Conservation (phyloP, 495 filamentous ascomycete species). For the Penicillium ucsense region DNA sequence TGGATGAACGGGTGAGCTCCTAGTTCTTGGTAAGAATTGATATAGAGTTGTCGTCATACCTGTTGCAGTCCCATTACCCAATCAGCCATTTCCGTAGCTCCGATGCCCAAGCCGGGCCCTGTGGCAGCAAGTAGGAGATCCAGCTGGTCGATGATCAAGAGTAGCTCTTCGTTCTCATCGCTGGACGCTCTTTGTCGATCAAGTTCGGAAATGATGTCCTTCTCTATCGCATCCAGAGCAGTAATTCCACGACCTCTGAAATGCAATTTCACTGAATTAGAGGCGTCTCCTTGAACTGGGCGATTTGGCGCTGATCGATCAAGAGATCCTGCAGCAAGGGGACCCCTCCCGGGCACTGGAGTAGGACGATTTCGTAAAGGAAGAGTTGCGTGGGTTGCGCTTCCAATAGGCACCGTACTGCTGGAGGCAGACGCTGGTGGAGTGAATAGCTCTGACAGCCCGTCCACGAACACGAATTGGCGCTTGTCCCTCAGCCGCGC, state of each 20-base stretch:
- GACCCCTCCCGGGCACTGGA: slow-evolving; percentile 19
- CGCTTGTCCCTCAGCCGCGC: slow-evolving; percentile 45
- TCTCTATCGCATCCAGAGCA: slow-evolving; percentile 28
- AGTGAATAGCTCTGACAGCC: slow-evolving; percentile 50
- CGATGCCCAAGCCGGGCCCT: slow-evolving; percentile 26
- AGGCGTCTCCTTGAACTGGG: slow-evolving; percentile 10
- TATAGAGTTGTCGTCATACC: slow-evolving; percentile 14
- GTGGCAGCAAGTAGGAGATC: slow-evolving; percentile 41
- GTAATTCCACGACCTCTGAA: slow-evolving; percentile 24
- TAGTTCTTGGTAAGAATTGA: neutral
- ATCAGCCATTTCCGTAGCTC: slow-evolving; percentile 37
- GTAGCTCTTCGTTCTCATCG: slow-evolving; percentile 18
- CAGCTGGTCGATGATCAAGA: slow-evolving; percentile 44
- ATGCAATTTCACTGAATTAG: slow-evolving; percentile 21
- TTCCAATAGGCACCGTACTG: slow-evolving; percentile 5
- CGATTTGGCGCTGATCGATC: slow-evolving; percentile 1
- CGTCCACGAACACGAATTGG: slow-evolving; percentile 64
- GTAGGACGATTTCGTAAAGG: slow-evolving; percentile 24
- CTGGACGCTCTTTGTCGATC: slow-evolving; percentile 15
- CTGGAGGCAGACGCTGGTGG: slow-evolving; percentile 9
- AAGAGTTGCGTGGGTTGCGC: slow-evolving; percentile 19
- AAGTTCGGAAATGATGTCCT: slow-evolving; percentile 29
- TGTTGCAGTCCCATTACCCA: slow-evolving; percentile 38
- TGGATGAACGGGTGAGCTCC: slow-evolving; percentile 10
- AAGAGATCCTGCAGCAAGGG: slow-evolving; percentile 3